Percentiles rank a stretch among this genome's conserved stretches.
Evolutionary conservation across 1,139 yeast species (phyloP).

Genomic region (Schizosaccharomyces versatilis): DNA sequence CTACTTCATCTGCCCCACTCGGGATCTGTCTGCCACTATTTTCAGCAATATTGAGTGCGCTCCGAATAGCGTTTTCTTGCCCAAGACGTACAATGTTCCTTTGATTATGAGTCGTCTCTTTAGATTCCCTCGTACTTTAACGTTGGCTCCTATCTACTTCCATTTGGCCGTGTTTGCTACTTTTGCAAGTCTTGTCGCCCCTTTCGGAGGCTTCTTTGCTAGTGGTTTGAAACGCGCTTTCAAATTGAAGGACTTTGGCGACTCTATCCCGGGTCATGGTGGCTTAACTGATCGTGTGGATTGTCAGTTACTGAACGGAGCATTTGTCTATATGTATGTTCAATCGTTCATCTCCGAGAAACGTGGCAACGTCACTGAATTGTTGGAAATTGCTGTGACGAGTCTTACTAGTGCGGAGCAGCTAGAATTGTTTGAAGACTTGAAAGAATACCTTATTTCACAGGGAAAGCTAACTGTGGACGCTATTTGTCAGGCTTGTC

Average conservation of each 20-base stretch:
- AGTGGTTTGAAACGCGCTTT: conserved; percentile 94
- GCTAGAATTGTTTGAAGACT: conserved; percentile 35
- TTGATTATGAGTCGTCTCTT: conserved; percentile 27
- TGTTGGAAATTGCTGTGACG: conserved; percentile 54
- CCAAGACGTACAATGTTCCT: conserved; percentile 60
- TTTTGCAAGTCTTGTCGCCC: conserved; percentile 92
- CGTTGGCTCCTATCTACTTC: conserved; percentile 65
- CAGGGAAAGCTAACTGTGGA: conserved; percentile 20
- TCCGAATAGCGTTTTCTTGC: conserved; percentile 66
- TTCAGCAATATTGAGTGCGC: conserved; percentile 53
- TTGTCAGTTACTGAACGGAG: conserved; percentile 95
- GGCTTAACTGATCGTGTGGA: conserved; percentile 95
- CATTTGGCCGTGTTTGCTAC: conserved; percentile 74
- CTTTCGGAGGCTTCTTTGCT: conserved; percentile 96
- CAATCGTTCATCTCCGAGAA: conserved; percentile 63
- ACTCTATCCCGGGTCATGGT: conserved; percentile 92
- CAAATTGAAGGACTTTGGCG: conserved; percentile 80
- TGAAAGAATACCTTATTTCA: conserved; percentile 41
- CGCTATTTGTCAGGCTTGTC: background rate
- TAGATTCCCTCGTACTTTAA: conserved; percentile 25
- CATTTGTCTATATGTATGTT: conserved; percentile 74
- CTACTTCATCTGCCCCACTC: conserved; percentile 77
- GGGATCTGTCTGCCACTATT: conserved; percentile 30
- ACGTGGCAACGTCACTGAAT: conserved; percentile 46
- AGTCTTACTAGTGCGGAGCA: conserved; percentile 50